Percentiles rank a stretch among this genome's conserved stretches.
These are phyloP conservation scores for Artemisia tridentata DNA, from an alignment of 129 eudicot species.

Conservation along the genomic window DNA sequence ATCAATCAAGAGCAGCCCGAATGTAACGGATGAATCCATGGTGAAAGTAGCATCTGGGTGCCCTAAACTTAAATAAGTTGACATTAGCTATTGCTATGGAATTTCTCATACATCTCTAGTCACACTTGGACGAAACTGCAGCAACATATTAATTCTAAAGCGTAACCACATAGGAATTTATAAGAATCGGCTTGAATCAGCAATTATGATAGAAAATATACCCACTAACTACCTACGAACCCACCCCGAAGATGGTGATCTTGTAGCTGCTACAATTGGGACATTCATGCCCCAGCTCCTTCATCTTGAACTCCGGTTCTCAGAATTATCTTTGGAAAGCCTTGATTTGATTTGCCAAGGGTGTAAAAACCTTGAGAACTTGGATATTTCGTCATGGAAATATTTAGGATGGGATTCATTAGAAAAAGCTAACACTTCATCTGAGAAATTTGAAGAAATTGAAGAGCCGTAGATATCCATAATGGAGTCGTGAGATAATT, in stretches of 20 bases:
- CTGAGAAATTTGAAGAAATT: too few species aligned
- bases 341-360: slow-evolving; percentile 68
- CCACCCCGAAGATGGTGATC: slow-evolving; percentile 86
- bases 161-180: slow-evolving; percentile 44
- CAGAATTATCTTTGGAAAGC: slow-evolving; percentile 66
- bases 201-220: slow-evolving; percentile 63
- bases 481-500: too few species aligned
- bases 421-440: too few species aligned
- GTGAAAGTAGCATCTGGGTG: slow-evolving; percentile 56
- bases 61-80: slow-evolving; percentile 74
- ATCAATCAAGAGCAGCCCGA: slow-evolving; percentile 68
- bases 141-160: slow-evolving; percentile 46
- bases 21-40: slow-evolving; percentile 59
- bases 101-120: slow-evolving; percentile 66
- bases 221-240: slow-evolving; percentile 69
- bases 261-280: slow-evolving; percentile 84
- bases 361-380: slow-evolving; percentile 60
- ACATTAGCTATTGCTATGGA: slow-evolving; percentile 88
- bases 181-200: slow-evolving; percentile 65
- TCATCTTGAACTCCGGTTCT: slow-evolving; percentile 77
- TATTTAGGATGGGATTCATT: too few species aligned
- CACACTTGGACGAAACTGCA: slow-evolving; percentile 52
- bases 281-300: slow-evolving; percentile 62
- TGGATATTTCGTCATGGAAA: slow-evolving; percentile 46
- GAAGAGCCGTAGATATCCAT: too few species aligned